Evolutionary conservation across 805 yeast genomes (phyloP), one percentile per base, ranked within the genome.

Genomic region (Starmerella geochares): DNA sequence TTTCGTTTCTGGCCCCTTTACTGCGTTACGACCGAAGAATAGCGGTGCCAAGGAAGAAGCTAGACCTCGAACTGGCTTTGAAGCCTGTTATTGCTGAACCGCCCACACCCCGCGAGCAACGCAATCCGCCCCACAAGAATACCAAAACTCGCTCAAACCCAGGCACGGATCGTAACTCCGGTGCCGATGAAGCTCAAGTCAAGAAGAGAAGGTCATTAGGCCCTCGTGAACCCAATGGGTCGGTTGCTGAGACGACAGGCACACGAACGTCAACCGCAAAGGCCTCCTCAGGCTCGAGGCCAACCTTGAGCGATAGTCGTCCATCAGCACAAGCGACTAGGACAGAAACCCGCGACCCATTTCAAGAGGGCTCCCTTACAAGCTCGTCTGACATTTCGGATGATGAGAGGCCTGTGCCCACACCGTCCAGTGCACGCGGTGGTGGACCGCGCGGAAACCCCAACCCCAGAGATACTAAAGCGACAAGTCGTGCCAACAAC

Each of bases 1-100:
- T 31, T 28, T 59, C 62, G 25, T 53, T 58, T 20, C 45, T 59
- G 21, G 58, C 46, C 9, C 55, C 55, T 6, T 31, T 58, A 32
- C 49, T 58, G 16, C 49, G 47, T 31, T 50, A 42, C 24, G 36
- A 38, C 9, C 16, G 42, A 16, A n/a, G 24, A 27, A 14, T 27
- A 27, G 33, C 31, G 9, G 44, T 40, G 4, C 23, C 21, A 11
- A 16, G 44, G 10, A 27, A 19, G 24, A 40, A 53, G 46, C 41
- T 29, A 16, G n/a, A 31, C 13, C 25, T 53, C 14, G 46, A 44
- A 19, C 17, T 3, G 13, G 55, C 53, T 1, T 23, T 53, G 25
- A 32, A 29, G 14, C 6, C 35, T 9, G 5, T 14, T 31, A 14
- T 14, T 6, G 35, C 35, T 13, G 16, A 8, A 8, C 10, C 35